Evolutionary conservation across 2,329 filamentous ascomycete genomes (phyloP), one percentile per base, ranked within the genome.

Genomic region (Aspergillus oerlinghausenensis): DNA sequence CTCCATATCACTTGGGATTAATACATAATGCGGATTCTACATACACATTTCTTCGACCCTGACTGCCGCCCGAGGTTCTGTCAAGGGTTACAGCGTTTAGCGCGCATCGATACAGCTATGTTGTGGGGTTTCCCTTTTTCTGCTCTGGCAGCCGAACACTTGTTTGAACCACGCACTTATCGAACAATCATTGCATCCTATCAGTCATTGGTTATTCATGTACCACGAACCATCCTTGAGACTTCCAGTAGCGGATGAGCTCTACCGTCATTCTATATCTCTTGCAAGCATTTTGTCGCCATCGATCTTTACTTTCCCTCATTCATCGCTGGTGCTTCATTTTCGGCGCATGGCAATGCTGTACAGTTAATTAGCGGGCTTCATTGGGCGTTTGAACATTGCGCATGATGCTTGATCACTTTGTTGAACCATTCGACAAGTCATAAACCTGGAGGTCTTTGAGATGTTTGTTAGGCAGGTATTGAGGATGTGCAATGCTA

Each of bases 31-130:
- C 19, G 21, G 14, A 38, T 43, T 1, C n/a, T 10, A 42, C 35
- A 60, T 60, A 63, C 42, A 25, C 21, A 47, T 43, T 43, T 19
- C 40, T 11, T 43, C 21, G 8, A 11, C 40, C 21, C 8, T 21
- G n/a, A 43, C 8, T n/a, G 32, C 32, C 29, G 32, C 32, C 32
- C 17, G 32, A 35, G 14, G 32, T 35, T 35, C 32, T 17, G 32
- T 17, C 32, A 38, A 17, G 32, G 32, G 32, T 17, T 38, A 7
- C 14, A 17, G 32, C 32, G 32, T 38, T 17, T 17, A 35, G 32
- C 11, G 14, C 32, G 14, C 32, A 6, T 43, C 21, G 2, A 11
- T 43, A 23, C 8, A 21, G 40, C 40, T 19, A 43, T 10, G 40
- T 43, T 43, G n/a, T 23, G 21, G 21, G 40, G 19, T 11, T 43